Conservation (phyloP, 140 eudicot genomes). For the Senecio squalidus region DNA sequence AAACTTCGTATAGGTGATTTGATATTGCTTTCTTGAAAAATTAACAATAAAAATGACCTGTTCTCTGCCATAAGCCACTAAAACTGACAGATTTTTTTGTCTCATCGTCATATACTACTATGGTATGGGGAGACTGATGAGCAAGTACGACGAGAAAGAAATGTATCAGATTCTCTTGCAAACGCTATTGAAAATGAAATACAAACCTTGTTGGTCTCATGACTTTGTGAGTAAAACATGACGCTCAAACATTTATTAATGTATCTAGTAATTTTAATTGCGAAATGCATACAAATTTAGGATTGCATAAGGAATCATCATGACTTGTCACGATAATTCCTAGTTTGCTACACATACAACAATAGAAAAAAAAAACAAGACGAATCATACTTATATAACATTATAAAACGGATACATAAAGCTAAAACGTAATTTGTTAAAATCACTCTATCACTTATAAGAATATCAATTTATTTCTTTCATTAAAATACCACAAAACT, state of each 20-base stretch:
- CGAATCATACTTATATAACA: not conserved
- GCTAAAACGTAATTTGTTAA: too few species aligned
- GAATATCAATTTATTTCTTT: not conserved
- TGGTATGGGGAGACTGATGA: not conserved
- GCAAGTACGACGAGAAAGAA: not conserved
- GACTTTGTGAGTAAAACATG: not conserved
- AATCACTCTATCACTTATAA: too few species aligned
- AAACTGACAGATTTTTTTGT: not conserved
- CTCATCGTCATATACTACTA: not conserved
- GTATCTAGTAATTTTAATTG: not conserved
- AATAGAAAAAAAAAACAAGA: not conserved
- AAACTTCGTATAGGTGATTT: too few species aligned
- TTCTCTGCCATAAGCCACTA: not conserved
- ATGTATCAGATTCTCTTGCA: not conserved
- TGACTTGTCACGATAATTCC: not conserved
- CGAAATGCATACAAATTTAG: not conserved
- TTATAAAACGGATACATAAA: too few species aligned
- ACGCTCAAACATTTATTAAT: not conserved
- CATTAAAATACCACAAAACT: not conserved
- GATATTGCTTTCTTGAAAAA: not conserved
- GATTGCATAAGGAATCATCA: not conserved
- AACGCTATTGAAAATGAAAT: not conserved
- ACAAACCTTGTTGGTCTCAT: not conserved
- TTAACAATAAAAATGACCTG: not conserved
- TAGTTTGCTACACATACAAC: not conserved